Percentiles rank a stretch among this genome's conserved stretches.
These are phyloP conservation scores for Metarhizium robertsii DNA, from an alignment of 2,329 filamentous ascomycete genomes.

Conservation along the genomic window DNA sequence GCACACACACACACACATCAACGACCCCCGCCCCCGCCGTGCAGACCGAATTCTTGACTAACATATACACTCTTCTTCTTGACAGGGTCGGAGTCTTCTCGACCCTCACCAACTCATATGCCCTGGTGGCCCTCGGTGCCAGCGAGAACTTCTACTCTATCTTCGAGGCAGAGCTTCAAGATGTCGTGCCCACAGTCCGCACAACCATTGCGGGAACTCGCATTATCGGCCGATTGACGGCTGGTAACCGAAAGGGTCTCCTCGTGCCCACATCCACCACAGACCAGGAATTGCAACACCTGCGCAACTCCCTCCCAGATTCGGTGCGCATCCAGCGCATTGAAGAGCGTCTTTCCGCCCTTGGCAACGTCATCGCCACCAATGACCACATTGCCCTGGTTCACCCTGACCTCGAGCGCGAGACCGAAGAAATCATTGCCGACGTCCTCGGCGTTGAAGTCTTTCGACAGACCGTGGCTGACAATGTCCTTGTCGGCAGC, in stretches of 20 bases:
- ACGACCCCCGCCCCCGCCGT: conserved; percentile 18
- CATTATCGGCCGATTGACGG: conserved; percentile 91
- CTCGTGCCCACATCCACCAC: conserved; percentile 93
- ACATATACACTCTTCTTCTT: neutral
- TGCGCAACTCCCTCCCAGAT: conserved; percentile 91
- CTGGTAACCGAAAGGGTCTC: conserved; percentile 93
- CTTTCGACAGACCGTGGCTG: conserved; percentile 88
- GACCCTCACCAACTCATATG: conserved; percentile 95
- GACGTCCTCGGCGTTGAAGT: conserved; percentile 87
- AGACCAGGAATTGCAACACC: conserved; percentile 95
- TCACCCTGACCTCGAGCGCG: conserved; percentile 91
- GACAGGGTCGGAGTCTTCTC: conserved; percentile 88
- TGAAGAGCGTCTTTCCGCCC: conserved; percentile 89
- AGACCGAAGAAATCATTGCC: conserved; percentile 97
- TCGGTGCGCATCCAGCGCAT: conserved; percentile 90
- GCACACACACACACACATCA: neutral
- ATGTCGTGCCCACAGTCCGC: conserved; percentile 93
- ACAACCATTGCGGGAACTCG: conserved; percentile 93
- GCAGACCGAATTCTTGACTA: conserved; percentile 1
- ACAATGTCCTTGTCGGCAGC: conserved; percentile 91
- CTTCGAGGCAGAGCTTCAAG: conserved; percentile 95
- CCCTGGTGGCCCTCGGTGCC: conserved; percentile 84
- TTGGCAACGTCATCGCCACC: conserved; percentile 92
- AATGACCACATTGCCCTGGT: conserved; percentile 97
- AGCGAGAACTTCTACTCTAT: conserved; percentile 99